These are phyloP conservation scores for Pseudocercospora crystallina DNA, from an alignment of 2,329 filamentous ascomycete species.

Conservation along the genomic window DNA sequence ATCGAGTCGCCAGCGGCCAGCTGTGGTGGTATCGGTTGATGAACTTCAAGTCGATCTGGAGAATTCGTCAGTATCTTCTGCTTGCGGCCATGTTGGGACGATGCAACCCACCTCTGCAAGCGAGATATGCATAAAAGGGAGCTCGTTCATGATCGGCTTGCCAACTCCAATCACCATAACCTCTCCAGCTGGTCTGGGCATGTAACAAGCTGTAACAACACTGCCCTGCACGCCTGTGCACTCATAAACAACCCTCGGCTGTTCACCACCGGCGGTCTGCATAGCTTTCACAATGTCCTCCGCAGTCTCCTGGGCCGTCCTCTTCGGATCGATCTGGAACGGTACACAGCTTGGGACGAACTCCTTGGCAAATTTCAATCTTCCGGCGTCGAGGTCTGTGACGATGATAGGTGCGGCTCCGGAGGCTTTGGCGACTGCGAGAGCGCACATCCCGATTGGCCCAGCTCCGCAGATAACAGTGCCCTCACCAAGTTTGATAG, in stretches of 20 bases:
- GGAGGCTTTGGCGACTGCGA: conserved; percentile 57
- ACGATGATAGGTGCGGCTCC: conserved; percentile 74
- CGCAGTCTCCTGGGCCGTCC: conserved; percentile 27
- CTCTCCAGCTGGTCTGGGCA: conserved; percentile 29
- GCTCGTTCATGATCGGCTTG: conserved; percentile 34
- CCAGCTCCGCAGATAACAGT: conserved; percentile 63
- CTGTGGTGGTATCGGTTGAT: conserved; percentile 71
- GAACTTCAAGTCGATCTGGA: conserved; percentile 61
- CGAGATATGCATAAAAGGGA: conserved; percentile 40
- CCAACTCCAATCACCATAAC: conserved; percentile 40
- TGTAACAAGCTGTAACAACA: conserved; percentile 31
- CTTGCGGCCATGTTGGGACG: neutral
- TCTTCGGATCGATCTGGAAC: conserved; percentile 27
- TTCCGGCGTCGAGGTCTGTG: conserved; percentile 78
- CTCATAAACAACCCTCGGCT: conserved; percentile 34
- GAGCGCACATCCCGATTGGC: conserved; percentile 63
- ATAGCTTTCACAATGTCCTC: conserved; percentile 26
- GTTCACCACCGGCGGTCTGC: conserved; percentile 23
- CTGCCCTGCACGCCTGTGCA: conserved; percentile 38
- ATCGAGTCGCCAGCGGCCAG: conserved; percentile 65
- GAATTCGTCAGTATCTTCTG: neutral
- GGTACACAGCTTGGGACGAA: conserved; percentile 52
- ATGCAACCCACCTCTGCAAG: conserved; percentile 26
- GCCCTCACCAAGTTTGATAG: conserved; percentile 31
- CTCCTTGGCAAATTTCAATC: conserved; percentile 73